Evolutionary conservation across 2,329 filamentous ascomycete genomes (phyloP).

Genomic region (Torrubiella hemipterigena): DNA sequence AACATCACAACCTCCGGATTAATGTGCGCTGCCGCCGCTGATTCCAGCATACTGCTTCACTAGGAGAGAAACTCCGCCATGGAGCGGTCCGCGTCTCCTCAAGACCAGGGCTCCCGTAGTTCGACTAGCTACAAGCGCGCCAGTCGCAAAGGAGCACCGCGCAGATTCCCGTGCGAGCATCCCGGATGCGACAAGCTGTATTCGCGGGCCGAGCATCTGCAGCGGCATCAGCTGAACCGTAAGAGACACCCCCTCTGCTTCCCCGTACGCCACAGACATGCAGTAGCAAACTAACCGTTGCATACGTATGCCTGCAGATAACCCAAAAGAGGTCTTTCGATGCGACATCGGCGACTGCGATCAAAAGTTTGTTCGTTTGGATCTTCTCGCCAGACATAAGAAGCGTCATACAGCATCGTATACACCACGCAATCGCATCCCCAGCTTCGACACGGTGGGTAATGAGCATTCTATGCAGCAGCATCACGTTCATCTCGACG

Average conservation of each 20-base stretch:
- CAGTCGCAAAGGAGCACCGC: constrained; percentile 36
- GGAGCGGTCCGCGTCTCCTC: not conserved
- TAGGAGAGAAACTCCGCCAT: no score
- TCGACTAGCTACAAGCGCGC: constrained; percentile 32
- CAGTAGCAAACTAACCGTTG: constrained; percentile 6
- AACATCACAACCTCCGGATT: no score
- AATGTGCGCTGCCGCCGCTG: no score
- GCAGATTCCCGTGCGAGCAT: constrained; percentile 51
- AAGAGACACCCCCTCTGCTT: constrained; percentile 21
- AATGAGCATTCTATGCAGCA: no score
- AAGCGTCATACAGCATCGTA: constrained; percentile 50
- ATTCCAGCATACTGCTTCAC: no score
- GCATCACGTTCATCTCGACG: no score
- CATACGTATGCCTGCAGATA: constrained; percentile 36
- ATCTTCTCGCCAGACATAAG: constrained; percentile 58
- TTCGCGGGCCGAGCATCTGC: constrained; percentile 69
- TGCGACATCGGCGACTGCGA: constrained; percentile 67
- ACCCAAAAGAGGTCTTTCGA: constrained; percentile 65
- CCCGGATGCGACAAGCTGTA: constrained; percentile 69
- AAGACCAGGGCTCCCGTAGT: constrained; percentile 7
- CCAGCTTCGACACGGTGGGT: constrained; percentile 30
- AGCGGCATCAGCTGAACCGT: constrained; percentile 76
- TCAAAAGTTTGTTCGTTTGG: constrained; percentile 67
- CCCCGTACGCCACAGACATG: no score
- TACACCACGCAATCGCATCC: constrained; percentile 35